Percentiles rank a stretch among this genome's conserved stretches.
Evolutionary conservation across 23 red algal genomes (phyloP).

Genomic region (Agarophyton chilense): DNA sequence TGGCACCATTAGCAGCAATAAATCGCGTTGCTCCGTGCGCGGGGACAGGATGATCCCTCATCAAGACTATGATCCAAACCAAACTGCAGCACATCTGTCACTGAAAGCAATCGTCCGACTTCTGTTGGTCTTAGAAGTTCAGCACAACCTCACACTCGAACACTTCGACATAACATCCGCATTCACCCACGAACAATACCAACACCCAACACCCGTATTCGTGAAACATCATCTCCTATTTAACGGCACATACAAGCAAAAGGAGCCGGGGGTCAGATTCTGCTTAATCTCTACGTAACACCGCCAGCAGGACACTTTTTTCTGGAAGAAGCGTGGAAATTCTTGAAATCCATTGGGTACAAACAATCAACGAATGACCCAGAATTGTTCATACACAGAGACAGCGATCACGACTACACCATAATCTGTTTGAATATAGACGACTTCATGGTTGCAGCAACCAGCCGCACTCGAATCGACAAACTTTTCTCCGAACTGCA

Average conservation of each 20-base stretch:
- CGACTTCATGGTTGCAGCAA: background rate
- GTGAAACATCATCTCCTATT: background rate
- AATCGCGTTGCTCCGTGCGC: slow-evolving; percentile 12
- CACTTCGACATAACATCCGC: slow-evolving; percentile 21
- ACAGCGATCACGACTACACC: background rate
- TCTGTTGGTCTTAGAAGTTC: background rate
- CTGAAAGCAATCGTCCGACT: background rate
- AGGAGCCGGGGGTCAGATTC: background rate
- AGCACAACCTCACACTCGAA: background rate
- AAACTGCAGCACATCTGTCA: slow-evolving; percentile 9
- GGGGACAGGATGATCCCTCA: slow-evolving; percentile 6
- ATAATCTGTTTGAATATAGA: background rate
- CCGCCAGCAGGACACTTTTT: background rate
- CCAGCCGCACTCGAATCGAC: background rate
- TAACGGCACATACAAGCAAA: background rate
- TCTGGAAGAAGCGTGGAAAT: background rate
- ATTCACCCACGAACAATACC: slow-evolving; percentile 11
- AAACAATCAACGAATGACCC: background rate
- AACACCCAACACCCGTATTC: background rate
- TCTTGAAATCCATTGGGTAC: background rate
- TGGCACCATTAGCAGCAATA: background rate
- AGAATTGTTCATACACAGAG: background rate
- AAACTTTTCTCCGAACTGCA: background rate
- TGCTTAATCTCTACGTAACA: background rate
- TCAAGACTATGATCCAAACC: background rate